Evolutionary conservation across 257 asterid species (phyloP).

Genomic region (Jasminum sambac): DNA sequence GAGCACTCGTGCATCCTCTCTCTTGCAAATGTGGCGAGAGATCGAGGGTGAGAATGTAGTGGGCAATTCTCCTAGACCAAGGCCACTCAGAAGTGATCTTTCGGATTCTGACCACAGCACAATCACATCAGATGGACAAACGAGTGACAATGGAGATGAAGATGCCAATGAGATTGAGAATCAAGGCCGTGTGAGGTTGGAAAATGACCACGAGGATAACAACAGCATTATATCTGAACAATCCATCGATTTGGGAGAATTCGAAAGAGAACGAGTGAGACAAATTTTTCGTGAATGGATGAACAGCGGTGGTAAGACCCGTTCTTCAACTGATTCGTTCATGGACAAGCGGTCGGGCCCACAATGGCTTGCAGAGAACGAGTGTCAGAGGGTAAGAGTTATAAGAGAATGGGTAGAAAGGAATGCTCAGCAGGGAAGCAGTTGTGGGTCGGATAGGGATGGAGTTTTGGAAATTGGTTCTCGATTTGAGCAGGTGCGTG

Average conservation of each 20-base stretch:
- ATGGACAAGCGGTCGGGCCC: constrained; percentile 35
- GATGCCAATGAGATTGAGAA: constrained; percentile 37
- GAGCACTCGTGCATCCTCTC: constrained; percentile 44
- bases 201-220: constrained; percentile 48
- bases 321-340: constrained; percentile 33
- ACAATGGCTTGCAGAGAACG: constrained; percentile 54
- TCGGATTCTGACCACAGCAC: constrained; percentile 26
- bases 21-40: constrained; percentile 55
- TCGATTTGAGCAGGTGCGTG: constrained; percentile 49
- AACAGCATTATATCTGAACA: constrained; percentile 58
- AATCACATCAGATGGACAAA: constrained; percentile 26
- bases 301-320: constrained; percentile 47
- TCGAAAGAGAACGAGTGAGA: constrained; percentile 76
- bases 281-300: constrained; percentile 78
- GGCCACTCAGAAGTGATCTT: constrained; percentile 25
- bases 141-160: constrained; percentile 28
- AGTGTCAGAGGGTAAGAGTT: constrained; percentile 56
- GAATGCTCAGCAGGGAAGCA: constrained; percentile 40
- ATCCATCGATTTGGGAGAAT: constrained; percentile 69
- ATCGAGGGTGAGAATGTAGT: constrained; percentile 48
- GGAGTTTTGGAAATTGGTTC: constrained; percentile 45
- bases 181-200: constrained; percentile 41
- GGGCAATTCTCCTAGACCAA: constrained; percentile 34
- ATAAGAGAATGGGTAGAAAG: constrained; percentile 56
- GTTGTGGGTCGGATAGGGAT: constrained; percentile 39